Evolutionary conservation across 148 eudicot species (phyloP), one percentile per base, ranked within the genome.

Genomic region (Hydrangea macrophylla): DNA sequence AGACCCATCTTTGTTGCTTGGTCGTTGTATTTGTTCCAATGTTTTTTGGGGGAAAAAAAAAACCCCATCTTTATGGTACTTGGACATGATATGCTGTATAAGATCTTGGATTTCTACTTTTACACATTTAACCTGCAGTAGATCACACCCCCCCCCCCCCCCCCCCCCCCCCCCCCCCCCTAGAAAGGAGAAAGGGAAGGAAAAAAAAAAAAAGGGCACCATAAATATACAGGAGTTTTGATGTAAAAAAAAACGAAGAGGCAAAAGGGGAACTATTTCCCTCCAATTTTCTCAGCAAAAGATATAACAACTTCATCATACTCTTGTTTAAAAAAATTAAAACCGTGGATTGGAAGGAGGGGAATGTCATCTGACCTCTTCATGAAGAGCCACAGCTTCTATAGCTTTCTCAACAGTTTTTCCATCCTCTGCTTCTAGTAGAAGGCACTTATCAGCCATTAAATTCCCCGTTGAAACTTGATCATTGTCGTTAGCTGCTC

Each of bases 341-440:
- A n/a, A n/a, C n/a, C n/a, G n/a, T n/a, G n/a, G n/a, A n/a, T n/a
- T 27, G 24, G 25, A 18, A 31, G 36, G 0, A 28, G 28, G 40
- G 27, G 17, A 20, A 15, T 35, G 45, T 61, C 24, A 25, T 33
- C 67, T 60, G 9, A 75, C 78, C 78, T 75, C 73, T 68, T 62
- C 56, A 31, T 9, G 62, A 40, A 28, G 60, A 27, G 53, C 51
- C 62, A 39, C 55, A 31, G 33, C 45, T 58, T 32, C 25, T n/a
- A 25, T 40, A 15, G 7, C 58, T 42, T 65, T 35, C 33, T 65
- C 37, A 11, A 45, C 50, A 13, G 10, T 58, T 17, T 61, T 51
- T 65, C 69, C 37, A 50, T 60, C 65, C 23, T 48, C 51, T 32
- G 55, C 66, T 32, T 60, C 58, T 50, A 23, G 48, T 31, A 45